Evolutionary conservation across 345 rosid species (phyloP).

Genomic region (Citrus hindsii): DNA sequence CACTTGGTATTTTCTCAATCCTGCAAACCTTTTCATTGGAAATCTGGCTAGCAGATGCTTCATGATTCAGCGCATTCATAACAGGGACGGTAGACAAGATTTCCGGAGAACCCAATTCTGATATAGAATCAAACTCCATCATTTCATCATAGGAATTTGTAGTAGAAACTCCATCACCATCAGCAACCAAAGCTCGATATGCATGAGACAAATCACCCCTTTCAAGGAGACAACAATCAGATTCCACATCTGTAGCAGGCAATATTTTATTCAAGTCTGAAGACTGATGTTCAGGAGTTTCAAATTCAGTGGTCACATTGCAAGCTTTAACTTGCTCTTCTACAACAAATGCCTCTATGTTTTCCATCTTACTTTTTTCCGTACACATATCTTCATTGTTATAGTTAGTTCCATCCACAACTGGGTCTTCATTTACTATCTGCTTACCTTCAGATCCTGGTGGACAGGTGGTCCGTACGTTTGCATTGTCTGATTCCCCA

Average conservation of each 20-base stretch:
- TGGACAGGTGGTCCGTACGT: slow-evolving; percentile 15
- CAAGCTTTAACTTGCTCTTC: slow-evolving; percentile 27
- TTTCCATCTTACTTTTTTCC: slow-evolving; percentile 27
- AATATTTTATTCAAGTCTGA: slow-evolving; percentile 22
- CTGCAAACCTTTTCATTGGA: slow-evolving; percentile 29
- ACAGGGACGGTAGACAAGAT: slow-evolving; percentile 20
- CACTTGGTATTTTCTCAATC: slow-evolving; percentile 26
- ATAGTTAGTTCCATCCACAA: slow-evolving; percentile 20
- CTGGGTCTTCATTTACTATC: slow-evolving; percentile 21
- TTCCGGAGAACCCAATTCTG: slow-evolving; percentile 39
- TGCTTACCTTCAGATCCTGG: slow-evolving; percentile 24
- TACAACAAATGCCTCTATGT: slow-evolving; percentile 19
- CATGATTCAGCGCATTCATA: slow-evolving; percentile 17
- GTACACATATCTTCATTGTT: slow-evolving; percentile 22
- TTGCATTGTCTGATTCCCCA: slow-evolving; percentile 24
- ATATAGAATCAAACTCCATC: slow-evolving; percentile 31
- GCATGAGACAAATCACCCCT: slow-evolving; percentile 26
- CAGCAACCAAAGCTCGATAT: slow-evolving; percentile 24
- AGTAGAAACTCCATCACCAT: slow-evolving; percentile 29
- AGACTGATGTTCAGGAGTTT: slow-evolving; percentile 25
- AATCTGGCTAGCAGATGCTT: slow-evolving; percentile 24
- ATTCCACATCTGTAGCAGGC: slow-evolving; percentile 22
- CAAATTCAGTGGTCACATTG: slow-evolving; percentile 18
- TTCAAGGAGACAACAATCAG: slow-evolving; percentile 16
- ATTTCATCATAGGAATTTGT: slow-evolving; percentile 36